Evolutionary conservation across 2,329 filamentous ascomycete species (phyloP).

Genomic region (Sporothrix euskadiensis): DNA sequence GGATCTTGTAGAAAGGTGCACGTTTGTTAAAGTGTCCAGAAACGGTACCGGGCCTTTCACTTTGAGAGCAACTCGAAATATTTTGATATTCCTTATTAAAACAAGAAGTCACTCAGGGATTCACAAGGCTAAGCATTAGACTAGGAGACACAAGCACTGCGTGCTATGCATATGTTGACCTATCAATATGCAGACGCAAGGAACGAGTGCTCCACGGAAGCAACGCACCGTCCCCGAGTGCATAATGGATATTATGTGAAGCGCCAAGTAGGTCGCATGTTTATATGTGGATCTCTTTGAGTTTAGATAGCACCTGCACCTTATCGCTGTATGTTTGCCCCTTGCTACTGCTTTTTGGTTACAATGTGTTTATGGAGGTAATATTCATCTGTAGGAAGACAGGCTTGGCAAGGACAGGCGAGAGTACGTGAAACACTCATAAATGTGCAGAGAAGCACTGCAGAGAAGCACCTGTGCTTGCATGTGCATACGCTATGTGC

Average conservation of each 20-base stretch:
- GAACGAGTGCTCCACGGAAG: constrained; percentile 6
- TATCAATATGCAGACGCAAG: constrained; percentile 10
- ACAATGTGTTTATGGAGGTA: not conserved
- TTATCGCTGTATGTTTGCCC: not conserved
- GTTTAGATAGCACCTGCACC: not conserved
- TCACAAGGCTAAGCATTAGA: not conserved
- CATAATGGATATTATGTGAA: not conserved
- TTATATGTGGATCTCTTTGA: not conserved
- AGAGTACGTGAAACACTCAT: not conserved
- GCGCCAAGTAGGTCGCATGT: not conserved
- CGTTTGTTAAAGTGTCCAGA: not conserved
- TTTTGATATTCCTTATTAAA: not conserved
- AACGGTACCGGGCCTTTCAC: not conserved
- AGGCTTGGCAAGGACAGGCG: not conserved
- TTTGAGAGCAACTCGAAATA: not conserved
- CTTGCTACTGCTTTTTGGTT: not conserved
- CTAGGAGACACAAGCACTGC: not conserved
- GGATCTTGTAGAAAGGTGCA: not conserved
- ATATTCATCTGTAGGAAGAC: not conserved
- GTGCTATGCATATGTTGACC: not conserved
- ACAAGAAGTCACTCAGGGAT: not conserved
- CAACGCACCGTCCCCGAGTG: not conserved
- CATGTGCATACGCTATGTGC: not conserved
- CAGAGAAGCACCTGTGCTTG: not conserved
- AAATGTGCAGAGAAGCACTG: not conserved